Conservation (phyloP, 208 protist species). For the Herpetomonas tarakana region DNA sequence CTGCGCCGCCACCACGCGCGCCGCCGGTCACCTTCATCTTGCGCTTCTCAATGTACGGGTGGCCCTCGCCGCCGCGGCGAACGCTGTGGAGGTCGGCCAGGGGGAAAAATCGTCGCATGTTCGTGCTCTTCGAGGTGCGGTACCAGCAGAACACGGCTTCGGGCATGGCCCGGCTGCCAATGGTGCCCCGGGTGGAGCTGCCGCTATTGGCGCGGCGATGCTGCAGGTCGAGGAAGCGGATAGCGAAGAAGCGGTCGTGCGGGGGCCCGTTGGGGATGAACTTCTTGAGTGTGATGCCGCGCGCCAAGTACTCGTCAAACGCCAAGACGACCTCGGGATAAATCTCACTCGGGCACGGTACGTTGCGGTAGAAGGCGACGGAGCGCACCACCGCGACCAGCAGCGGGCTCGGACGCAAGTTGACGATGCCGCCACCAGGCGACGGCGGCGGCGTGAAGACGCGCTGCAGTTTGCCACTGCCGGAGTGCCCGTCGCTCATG, state of each 20-base stretch:
- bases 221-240: constrained; percentile 52
- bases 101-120: constrained; percentile 58
- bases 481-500: too few species aligned
- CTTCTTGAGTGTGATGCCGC: constrained; percentile 50
- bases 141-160: constrained; percentile 56
- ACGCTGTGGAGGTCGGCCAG: constrained; percentile 48
- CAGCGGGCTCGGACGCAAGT: constrained; percentile 31
- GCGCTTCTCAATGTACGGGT: constrained; percentile 45
- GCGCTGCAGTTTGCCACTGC: constrained; percentile 1
- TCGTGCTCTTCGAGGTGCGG: constrained; percentile 24
- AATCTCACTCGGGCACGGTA: constrained; percentile 23
- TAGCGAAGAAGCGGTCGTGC: constrained; percentile 55
- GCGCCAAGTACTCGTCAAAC: constrained; percentile 59
- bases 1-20: too few species aligned
- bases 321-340: constrained; percentile 60
- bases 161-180: constrained; percentile 8
- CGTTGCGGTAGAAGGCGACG: constrained; percentile 40
- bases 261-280: constrained; percentile 46
- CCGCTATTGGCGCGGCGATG: background rate
- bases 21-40: constrained; percentile 27
- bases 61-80: constrained; percentile 28
- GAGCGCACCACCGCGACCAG: constrained; percentile 38
- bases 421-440: constrained; percentile 1
- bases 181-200: constrained; percentile 8
- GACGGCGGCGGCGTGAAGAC: background rate